A percentile compares a stretch with the other conserved stretches of the same genome.
Evolutionary conservation across 2,329 filamentous ascomycete species (phyloP).

Genomic region (Bisporella sp.): DNA sequence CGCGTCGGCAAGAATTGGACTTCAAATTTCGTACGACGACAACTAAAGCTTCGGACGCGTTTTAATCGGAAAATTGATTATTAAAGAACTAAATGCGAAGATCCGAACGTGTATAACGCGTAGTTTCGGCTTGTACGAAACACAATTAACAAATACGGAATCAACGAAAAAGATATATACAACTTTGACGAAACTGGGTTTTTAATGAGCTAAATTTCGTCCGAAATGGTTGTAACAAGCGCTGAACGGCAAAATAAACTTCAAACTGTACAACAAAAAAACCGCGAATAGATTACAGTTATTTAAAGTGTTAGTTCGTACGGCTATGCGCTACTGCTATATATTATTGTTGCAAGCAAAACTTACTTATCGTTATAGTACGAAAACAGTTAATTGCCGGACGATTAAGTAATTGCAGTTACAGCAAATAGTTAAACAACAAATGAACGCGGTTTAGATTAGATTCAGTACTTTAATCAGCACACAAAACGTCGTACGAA

Average conservation of each 20-base stretch:
- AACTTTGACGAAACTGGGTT: not conserved
- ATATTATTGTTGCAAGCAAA: not conserved
- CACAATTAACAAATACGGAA: not conserved
- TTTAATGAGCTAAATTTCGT: not conserved
- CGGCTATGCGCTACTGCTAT: not conserved
- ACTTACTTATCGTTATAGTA: not conserved
- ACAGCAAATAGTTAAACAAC: constrained; percentile 2
- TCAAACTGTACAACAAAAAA: not conserved
- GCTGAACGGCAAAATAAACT: not conserved
- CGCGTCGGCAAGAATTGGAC: not conserved
- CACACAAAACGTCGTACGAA: not conserved
- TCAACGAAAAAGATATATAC: not conserved
- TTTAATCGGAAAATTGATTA: not conserved
- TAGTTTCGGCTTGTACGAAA: not conserved
- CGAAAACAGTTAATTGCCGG: not conserved
- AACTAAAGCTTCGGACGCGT: not conserved
- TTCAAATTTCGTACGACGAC: not conserved
- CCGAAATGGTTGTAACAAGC: not conserved
- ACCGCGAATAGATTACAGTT: not conserved
- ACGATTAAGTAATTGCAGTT: not conserved
- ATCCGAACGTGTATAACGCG: not conserved
- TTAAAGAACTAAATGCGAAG: not conserved
- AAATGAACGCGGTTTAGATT: constrained; percentile 1
- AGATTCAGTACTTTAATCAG: constrained; percentile 1
- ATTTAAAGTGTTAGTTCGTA: not conserved